Conservation (phyloP, 225 moss, liverwort and hornwort genomes). For the Marchantia polymorpha region DNA sequence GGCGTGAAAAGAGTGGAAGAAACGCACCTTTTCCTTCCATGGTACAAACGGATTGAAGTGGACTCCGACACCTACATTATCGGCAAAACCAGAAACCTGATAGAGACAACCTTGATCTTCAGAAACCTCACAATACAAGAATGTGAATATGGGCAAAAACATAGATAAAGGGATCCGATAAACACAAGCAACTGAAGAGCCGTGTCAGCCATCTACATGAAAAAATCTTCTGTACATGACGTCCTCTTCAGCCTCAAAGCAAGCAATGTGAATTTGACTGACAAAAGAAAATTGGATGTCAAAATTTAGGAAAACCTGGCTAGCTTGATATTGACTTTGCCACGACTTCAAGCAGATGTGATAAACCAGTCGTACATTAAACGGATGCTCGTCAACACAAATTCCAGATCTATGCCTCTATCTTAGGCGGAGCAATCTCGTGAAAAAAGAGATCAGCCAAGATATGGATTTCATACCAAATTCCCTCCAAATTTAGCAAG, state of each 20-base stretch:
- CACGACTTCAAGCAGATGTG: not conserved
- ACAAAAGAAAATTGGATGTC: not conserved
- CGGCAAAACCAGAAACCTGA: conserved; percentile 84
- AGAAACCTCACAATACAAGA: not conserved
- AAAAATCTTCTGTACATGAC: not conserved
- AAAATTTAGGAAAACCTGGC: not conserved
- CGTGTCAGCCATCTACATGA: not conserved
- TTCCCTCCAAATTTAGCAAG: conserved; percentile 76
- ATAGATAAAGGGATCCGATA: too few relatives aligned
- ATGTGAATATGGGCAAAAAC: not conserved
- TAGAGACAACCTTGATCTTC: not conserved
- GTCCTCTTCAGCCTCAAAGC: not conserved
- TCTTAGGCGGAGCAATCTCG: not conserved
- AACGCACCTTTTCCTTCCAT: conserved; percentile 76
- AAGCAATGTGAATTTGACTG: not conserved
- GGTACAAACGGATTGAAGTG: conserved; percentile 97
- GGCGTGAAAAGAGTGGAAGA: not conserved
- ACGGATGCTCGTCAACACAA: not conserved
- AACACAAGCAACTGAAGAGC: too few relatives aligned
- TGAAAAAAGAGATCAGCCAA: not conserved
- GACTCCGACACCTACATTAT: conserved; percentile 78
- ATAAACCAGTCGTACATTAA: not conserved
- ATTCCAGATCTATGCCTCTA: not conserved
- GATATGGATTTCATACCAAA: conserved; percentile 44
- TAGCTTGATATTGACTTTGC: not conserved